Conservation (phyloP, 2,329 filamentous ascomycete genomes). For the Annulohypoxylon truncatum region DNA sequence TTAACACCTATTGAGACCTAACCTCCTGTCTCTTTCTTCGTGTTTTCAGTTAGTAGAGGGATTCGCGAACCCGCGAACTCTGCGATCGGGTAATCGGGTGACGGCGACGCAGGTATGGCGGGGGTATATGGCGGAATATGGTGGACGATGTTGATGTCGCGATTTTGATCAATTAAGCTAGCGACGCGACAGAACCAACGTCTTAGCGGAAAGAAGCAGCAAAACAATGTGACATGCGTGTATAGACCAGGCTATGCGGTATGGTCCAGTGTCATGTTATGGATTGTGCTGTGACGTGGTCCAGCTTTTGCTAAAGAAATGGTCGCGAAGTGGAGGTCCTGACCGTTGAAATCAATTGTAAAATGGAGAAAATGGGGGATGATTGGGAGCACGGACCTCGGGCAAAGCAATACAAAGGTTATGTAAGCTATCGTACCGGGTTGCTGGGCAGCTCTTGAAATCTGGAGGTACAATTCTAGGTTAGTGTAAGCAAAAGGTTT, state of each 20-base stretch:
- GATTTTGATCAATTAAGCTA: neutral
- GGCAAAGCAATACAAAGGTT: conserved; percentile 1
- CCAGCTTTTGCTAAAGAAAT: conserved; percentile 17
- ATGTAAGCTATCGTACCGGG: neutral
- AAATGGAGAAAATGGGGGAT: conserved; percentile 14
- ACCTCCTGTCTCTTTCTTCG: conserved; percentile 13
- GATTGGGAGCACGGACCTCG: conserved; percentile 23
- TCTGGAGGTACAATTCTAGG: neutral
- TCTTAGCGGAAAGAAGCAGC: neutral
- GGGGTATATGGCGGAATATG: neutral
- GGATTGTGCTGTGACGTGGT: conserved; percentile 22
- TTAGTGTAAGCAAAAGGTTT: too few relatives aligned
- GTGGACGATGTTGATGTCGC: conserved; percentile 1
- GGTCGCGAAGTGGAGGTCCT: conserved; percentile 22
- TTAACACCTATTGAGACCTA: conserved; percentile 28
- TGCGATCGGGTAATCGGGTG: neutral
- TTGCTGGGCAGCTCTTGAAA: neutral
- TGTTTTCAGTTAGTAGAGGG: neutral
- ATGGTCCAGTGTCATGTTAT: neutral
- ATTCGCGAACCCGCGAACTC: neutral
- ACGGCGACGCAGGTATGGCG: neutral
- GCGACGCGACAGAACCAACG: conserved; percentile 4
- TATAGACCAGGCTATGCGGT: conserved; percentile 3
- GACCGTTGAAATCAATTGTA: conserved; percentile 12
- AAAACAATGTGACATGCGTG: neutral